Percentiles rank a stretch among this genome's conserved stretches.
Conservation (phyloP, 2,329 filamentous ascomycete genomes). For the Dactylellina leptospora region DNA sequence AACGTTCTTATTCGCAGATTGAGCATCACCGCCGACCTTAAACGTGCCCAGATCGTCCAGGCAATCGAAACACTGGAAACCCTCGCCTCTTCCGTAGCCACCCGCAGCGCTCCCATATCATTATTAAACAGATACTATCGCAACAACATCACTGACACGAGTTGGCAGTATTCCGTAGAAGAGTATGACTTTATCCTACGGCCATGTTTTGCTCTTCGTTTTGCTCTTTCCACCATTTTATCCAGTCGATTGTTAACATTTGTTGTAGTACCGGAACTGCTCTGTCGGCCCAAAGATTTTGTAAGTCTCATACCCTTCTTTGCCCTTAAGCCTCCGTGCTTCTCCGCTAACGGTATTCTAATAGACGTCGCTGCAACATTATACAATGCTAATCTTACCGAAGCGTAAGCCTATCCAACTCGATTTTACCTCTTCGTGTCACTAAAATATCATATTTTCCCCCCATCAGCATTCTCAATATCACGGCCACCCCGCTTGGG, state of each 20-base stretch:
- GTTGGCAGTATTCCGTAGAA: constrained; percentile 31
- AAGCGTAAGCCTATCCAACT: constrained; percentile 16
- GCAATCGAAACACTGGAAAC: constrained; percentile 47
- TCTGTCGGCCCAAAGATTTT: constrained; percentile 45
- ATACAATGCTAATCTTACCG: constrained; percentile 43
- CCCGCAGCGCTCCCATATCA: constrained; percentile 43
- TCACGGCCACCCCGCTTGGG: constrained; percentile 33
- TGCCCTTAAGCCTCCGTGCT: background rate
- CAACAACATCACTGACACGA: constrained; percentile 16
- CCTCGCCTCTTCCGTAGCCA: constrained; percentile 46
- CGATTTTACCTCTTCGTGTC: background rate
- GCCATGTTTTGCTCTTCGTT: no score
- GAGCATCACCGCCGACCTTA: constrained; percentile 49
- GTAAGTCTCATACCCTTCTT: constrained; percentile 1
- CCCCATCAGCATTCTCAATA: constrained; percentile 35
- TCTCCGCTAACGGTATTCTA: background rate
- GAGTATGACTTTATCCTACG: constrained; percentile 13
- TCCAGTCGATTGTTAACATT: background rate
- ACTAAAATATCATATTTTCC: background rate
- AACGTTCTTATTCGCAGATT: background rate
- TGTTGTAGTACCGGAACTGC: constrained; percentile 25
- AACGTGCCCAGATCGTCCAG: constrained; percentile 46
- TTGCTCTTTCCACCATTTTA: background rate
- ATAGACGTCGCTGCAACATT: constrained; percentile 48
- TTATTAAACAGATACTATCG: constrained; percentile 30